Conservation (phyloP, 805 yeast species). For the Suhomyces faveliae region DNA sequence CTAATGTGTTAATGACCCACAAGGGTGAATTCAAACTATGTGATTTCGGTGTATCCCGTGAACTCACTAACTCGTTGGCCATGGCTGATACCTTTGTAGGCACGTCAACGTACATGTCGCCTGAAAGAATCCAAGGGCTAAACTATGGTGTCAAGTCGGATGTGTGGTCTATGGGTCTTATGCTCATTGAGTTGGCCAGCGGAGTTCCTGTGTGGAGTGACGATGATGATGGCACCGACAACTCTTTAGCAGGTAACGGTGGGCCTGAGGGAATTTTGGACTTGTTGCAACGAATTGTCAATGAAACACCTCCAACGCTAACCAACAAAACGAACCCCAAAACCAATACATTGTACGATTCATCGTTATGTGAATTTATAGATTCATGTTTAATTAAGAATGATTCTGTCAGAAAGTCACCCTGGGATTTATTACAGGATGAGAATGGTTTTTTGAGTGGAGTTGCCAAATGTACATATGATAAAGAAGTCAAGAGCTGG, state of each 20-base stretch:
- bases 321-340: constrained; percentile 28
- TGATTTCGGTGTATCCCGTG: constrained; percentile 96
- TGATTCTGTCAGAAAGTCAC: constrained; percentile 64
- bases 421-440: constrained; percentile 58
- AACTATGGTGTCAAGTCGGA: constrained; percentile 93
- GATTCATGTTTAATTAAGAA: constrained; percentile 73
- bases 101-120: constrained; percentile 94
- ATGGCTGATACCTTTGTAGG: constrained; percentile 97
- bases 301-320: constrained; percentile 84
- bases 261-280: constrained; percentile 86
- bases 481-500: constrained; percentile 41
- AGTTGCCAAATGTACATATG: constrained; percentile 30
- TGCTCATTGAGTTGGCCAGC: constrained; percentile 83
- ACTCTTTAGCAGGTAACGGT: constrained; percentile 26
- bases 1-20: constrained; percentile 84
- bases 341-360: constrained; percentile 36
- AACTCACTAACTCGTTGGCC: constrained; percentile 79
- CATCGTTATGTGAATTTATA: constrained; percentile 62
- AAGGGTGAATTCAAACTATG: constrained; percentile 87
- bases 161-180: constrained; percentile 94
- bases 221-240: constrained; percentile 32
- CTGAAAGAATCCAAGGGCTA: constrained; percentile 95
- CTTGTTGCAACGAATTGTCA: constrained; percentile 85
- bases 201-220: constrained; percentile 80
- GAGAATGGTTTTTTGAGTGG: constrained; percentile 28